Percentiles rank a stretch among this genome's conserved stretches.
These are phyloP conservation scores for Xylaria sp. DNA, from an alignment of 2,329 filamentous ascomycete species.

Conservation along the genomic window DNA sequence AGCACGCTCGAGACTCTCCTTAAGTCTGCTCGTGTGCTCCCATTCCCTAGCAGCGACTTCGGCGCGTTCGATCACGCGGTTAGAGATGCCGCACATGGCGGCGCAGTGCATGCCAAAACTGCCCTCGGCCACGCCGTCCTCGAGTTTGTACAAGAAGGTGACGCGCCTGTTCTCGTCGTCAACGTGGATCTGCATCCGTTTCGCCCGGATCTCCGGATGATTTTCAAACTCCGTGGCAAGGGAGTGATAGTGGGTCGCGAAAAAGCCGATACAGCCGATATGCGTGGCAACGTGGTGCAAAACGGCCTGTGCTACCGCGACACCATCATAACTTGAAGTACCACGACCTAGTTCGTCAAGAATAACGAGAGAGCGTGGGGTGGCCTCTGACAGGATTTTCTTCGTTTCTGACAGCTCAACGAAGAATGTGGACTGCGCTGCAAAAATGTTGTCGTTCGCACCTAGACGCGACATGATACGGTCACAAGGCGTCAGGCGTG, in stretches of 20 bases:
- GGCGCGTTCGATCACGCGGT: slow-evolving; percentile 80
- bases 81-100: slow-evolving; percentile 93
- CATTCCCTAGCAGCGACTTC: slow-evolving; percentile 89
- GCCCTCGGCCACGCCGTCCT: slow-evolving; percentile 91
- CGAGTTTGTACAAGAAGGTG: slow-evolving; percentile 95
- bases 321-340: slow-evolving; percentile 93
- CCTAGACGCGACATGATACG: slow-evolving; percentile 98
- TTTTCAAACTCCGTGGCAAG: slow-evolving; percentile 87
- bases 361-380: slow-evolving; percentile 91
- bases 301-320: slow-evolving; percentile 94
- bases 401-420: slow-evolving; percentile 97
- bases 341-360: slow-evolving; percentile 95
- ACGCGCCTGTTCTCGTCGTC: slow-evolving; percentile 83
- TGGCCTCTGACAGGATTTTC: slow-evolving; percentile 95
- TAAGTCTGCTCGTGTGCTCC: slow-evolving; percentile 92
- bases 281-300: slow-evolving; percentile 95
- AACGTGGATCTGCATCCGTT: slow-evolving; percentile 93
- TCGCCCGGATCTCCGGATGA: slow-evolving; percentile 85
- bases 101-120: slow-evolving; percentile 99
- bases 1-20: slow-evolving; percentile 83
- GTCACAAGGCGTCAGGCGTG: slow-evolving; percentile 86
- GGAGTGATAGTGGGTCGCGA: slow-evolving; percentile 96
- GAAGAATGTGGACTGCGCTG: slow-evolving; percentile 96
- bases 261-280: slow-evolving; percentile 93
- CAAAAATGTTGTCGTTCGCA: slow-evolving; percentile 98